Base-by-base conservation (phyloP, 371 early-diverging fungal genomes). In the Mortierella sp. region DNA sequence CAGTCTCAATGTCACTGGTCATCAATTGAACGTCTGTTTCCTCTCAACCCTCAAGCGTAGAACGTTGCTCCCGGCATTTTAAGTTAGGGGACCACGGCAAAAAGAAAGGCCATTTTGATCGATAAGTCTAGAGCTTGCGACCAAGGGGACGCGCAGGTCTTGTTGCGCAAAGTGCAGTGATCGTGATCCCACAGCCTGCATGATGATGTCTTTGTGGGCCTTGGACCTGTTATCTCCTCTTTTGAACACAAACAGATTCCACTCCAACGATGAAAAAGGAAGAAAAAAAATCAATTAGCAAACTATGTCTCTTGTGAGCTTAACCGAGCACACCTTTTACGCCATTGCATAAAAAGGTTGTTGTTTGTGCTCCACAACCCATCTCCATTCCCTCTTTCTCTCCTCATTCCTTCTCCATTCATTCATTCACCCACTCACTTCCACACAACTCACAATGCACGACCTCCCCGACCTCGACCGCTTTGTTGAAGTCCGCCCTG, bases 401-500 rank as follows among this genome's bases (percentile, higher is more conserved):
- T 52, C 47, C 26, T 44, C 47, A 55, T 67, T 64, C 47, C 72
- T 61, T 31, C 53, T 41, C 7, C 37, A 14, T 47, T 61, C 45
- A 4, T 64, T 63, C 61, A 16, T 65, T 47, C n/a, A 14, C 29
- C 26, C 66, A 34, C 39, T 65, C 70, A 37, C 24, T 19, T 22
- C 37, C 64, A 29, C 26, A n/a, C 50, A 47, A 41, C 14, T 29
- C 44, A 45, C 31, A 64, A 81, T 81, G 82, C 74, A 77, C 63
- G 72, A 81, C 69, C 86, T 86, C 55, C 85, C 81, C 31, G 86
- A 86, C 72, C 79, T 75, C n/a, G 67, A 86, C 44, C 73, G 74
- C 52, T 86, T 82, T 58, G 78, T 79, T 41, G 79, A 86, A 55
- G 70, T 86, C n/a, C 78, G 76, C 40, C 86, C 78, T n/a, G 86